Evolutionary conservation across 495 filamentous ascomycete species (phyloP), one percentile per base, ranked within the genome.

Genomic region (Hypoxylon fragiforme): DNA sequence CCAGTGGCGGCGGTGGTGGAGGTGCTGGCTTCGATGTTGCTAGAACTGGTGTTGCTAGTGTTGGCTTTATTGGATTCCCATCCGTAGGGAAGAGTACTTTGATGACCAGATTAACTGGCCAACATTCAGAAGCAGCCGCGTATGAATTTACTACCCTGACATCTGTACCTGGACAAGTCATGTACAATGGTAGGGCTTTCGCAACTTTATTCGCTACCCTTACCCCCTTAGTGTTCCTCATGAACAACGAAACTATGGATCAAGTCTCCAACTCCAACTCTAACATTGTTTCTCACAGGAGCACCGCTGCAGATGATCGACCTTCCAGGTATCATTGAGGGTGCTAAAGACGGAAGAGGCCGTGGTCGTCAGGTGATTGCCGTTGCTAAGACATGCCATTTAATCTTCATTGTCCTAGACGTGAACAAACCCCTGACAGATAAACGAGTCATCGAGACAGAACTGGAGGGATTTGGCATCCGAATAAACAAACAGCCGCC

Each of bases 61-160:
- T 97, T 77, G 91, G 87, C 59, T 91, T 91, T 51, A 77, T 79
- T 55, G 90, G 87, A 46, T 98, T 98, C 68, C 94, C 94, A 8
- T 97, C 94, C 16, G 94, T 98, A 48, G 95, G 94, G 34, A 98
- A 98, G 77, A 95, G 89, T 80, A 98, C 94, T 35, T 77, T 98
- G 61, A 95, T 98, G 90, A 96, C 85, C 72, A 83, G 79, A 69
- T 76, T 98, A 64, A 98, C 94, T 18, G 94, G 94, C 31, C 91
- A 96, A 70, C 92, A 97, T 68, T 97, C 95, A 3, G 94, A 98
- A 80, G 94, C 83, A 32, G 94, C 94, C 26, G 94, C 92, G 28
- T 98, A 98, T 72, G 94, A 98, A 67, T 98, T 98, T 74, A 98
- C 94, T 47, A 98, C 94, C 56, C 80, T 98, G 65, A 98, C 94